Percentiles rank a stretch among this genome's conserved stretches.
Evolutionary conservation across 1,139 yeast genomes (phyloP).

Genomic region (Yamadazyma taylorii): DNA sequence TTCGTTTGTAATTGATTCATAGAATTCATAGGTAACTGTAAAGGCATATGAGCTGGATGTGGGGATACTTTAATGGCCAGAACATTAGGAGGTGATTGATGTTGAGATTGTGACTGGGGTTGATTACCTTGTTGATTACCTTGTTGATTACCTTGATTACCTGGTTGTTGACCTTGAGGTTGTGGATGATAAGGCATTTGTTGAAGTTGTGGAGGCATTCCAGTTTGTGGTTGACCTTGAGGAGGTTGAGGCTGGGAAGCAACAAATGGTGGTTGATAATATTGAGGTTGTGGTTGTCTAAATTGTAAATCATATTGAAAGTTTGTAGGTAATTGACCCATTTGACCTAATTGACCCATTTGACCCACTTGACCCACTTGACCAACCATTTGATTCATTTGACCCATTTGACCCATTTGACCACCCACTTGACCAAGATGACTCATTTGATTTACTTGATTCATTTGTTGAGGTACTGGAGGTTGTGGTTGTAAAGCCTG

Average conservation of each 20-base stretch:
- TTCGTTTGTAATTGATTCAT: constrained; percentile 7
- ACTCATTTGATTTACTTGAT: constrained; percentile 1
- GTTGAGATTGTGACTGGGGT: neutral
- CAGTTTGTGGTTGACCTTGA: constrained; percentile 1
- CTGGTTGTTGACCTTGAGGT: constrained; percentile 5
- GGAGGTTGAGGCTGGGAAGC: constrained; percentile 1
- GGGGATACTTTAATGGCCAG: constrained; percentile 2
- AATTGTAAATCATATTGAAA: constrained; percentile 2
- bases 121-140: constrained; percentile 3
- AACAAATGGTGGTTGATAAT: constrained; percentile 1
- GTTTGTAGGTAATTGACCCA: constrained; percentile 1
- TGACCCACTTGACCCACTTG: neutral
- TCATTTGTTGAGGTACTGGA: constrained; percentile 12
- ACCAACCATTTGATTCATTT: neutral
- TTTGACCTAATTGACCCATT: neutral
- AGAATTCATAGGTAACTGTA: constrained; percentile 1
- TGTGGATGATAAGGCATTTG: constrained; percentile 4
- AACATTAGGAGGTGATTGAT: neutral
- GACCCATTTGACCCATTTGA: neutral
- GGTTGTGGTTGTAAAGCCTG: constrained; percentile 18
- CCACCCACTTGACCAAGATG: neutral
- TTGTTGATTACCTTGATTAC: too few species aligned
- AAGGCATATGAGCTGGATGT: constrained; percentile 3
- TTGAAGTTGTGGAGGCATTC: constrained; percentile 1
- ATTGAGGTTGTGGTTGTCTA: constrained; percentile 5